Conservation (phyloP, 2,329 filamentous ascomycete species). For the Mycosphaerelloides madeirae region DNA sequence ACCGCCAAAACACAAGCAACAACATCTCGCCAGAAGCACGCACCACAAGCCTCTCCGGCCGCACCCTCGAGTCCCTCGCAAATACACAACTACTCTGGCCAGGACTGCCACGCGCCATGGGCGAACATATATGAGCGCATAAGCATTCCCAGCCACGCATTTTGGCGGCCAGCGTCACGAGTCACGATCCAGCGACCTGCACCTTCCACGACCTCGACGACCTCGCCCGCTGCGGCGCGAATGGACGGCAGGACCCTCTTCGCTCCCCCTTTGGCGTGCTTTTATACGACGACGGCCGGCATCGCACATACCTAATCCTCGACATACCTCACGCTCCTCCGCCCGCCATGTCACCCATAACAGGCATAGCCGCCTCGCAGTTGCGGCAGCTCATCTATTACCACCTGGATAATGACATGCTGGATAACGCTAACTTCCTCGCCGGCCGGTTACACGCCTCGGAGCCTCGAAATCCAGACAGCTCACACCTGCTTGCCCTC, state of each 20-base stretch:
- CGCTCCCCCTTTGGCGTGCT: background rate
- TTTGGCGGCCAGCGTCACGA: background rate
- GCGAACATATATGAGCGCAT: background rate
- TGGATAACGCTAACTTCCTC: constrained; percentile 89
- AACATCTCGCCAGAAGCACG: background rate
- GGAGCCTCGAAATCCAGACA: constrained; percentile 75
- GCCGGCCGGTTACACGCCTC: constrained; percentile 80
- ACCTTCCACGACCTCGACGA: background rate
- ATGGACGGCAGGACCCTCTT: background rate
- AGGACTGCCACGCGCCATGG: background rate
- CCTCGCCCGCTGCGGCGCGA: background rate
- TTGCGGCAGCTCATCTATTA: constrained; percentile 64
- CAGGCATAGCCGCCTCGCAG: constrained; percentile 54
- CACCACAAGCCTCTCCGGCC: background rate
- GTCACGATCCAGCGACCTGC: background rate
- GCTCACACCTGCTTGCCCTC: constrained; percentile 74
- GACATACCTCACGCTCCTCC: background rate
- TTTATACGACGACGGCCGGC: background rate
- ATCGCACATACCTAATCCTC: constrained; percentile 3
- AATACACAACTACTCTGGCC: background rate
- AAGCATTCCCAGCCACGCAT: constrained; percentile 2
- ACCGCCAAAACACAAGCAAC: constrained; percentile 1
- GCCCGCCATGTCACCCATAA: constrained; percentile 50
- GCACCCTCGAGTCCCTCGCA: background rate
- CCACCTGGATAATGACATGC: constrained; percentile 81